Base-by-base conservation (phyloP, 73 alveolate genomes). In the Blepharisma japonicum region DNA sequence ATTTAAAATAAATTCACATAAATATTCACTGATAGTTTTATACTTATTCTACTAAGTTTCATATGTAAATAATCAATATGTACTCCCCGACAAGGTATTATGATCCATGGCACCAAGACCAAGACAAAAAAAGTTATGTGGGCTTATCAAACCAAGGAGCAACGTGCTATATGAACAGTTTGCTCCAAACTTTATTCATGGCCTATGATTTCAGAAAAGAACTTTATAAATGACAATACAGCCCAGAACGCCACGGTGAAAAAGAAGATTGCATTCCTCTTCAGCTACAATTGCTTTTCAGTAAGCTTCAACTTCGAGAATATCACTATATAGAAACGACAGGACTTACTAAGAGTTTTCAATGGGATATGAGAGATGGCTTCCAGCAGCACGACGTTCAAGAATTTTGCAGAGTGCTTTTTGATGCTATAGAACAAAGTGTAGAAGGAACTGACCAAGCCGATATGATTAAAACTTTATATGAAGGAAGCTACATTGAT, bases 111-210 rank as follows among this genome's bases (percentile, higher is more conserved):
- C 42, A 32, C 42, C 42, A 32, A 32, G 42, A 32, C 42, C 42
- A 32, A 32, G 42, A 32, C 42, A 32, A 32, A 32, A 32, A 32
- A 32, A 32, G 42, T 3, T 32, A 32, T 53, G 92, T 83, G 47
- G 96, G 96, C 49, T 76, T 89, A 78, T 81, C 81, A 76, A 89
- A 89, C 78, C 89, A 89, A 83, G 96, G 96, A 6, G 94, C 86
- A 21, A 89, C 99, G 0, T 94, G 99, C 71, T 94, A 92, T 61
- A 90, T 94, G 97, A 94, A 94, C 76, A 86, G 96, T 80, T 83
- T 92, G 77, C 89, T 94, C 45, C 94, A 94, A 84, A 84, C 94
- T 11, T 86, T 94, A 55, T 93, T 81, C 83, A 88, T 88, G 93
- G 80, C 97, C 9, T 83, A 83, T 0, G 54, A 85, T 80, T 87